Percentiles rank a stretch among this genome's conserved stretches.
Conservation (phyloP, 2,329 filamentous ascomycete genomes). For the Hymenoscyphus linearis region DNA sequence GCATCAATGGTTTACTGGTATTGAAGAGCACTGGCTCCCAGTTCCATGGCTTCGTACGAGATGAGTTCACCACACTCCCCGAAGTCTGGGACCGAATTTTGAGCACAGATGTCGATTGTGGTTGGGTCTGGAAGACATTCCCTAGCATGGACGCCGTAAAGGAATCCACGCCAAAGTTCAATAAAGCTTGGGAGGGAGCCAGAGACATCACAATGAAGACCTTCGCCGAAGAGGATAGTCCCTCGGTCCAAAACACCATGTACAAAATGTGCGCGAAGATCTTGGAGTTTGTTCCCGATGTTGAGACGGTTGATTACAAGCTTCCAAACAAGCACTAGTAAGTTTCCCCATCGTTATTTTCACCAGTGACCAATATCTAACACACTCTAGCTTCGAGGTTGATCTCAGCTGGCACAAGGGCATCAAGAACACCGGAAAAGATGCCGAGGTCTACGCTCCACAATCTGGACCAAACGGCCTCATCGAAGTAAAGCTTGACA, state of each 20-base stretch:
- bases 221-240: slow-evolving; percentile 85
- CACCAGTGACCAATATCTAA: background rate
- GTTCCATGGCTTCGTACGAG: slow-evolving; percentile 89
- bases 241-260: slow-evolving; percentile 96
- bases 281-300: slow-evolving; percentile 65
- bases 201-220: slow-evolving; percentile 81
- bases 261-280: slow-evolving; percentile 97
- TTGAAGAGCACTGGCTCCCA: slow-evolving; percentile 95
- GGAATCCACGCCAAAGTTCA: slow-evolving; percentile 60
- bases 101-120: slow-evolving; percentile 83
- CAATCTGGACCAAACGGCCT: slow-evolving; percentile 91
- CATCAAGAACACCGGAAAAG: slow-evolving; percentile 87
- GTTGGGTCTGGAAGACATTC: slow-evolving; percentile 81
- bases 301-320: slow-evolving; percentile 71
- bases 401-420: slow-evolving; percentile 97
- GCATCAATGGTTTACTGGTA: slow-evolving; percentile 76
- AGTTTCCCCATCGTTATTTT: slow-evolving; percentile 33
- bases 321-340: slow-evolving; percentile 98
- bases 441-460: slow-evolving; percentile 92
- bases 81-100: slow-evolving; percentile 96
- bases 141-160: slow-evolving; percentile 61
- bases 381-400: slow-evolving; percentile 34
- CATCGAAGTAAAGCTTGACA: slow-evolving; percentile 85
- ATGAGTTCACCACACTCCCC: slow-evolving; percentile 85
- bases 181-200: slow-evolving; percentile 73